Conservation (phyloP, 257 asterid genomes). For the Nicotiana noctiflora region DNA sequence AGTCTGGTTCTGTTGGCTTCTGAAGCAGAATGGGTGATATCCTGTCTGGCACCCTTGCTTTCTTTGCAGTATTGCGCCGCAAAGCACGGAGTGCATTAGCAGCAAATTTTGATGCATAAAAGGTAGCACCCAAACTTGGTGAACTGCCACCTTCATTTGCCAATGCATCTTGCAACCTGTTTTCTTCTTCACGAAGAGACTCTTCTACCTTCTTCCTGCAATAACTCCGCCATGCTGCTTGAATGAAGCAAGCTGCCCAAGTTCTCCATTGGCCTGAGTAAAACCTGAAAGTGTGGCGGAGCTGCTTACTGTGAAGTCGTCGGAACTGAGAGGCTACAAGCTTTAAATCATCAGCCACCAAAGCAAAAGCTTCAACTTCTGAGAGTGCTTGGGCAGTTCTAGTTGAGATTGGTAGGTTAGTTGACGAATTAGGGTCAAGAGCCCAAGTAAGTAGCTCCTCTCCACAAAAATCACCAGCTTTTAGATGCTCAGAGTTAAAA, state of each 20-base stretch:
- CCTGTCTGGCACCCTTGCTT: constrained; percentile 62
- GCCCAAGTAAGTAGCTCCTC: constrained; percentile 99
- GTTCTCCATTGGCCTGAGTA: constrained; percentile 97
- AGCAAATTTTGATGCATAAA: constrained; percentile 90
- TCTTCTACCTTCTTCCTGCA: constrained; percentile 76
- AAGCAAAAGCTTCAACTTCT: constrained; percentile 93
- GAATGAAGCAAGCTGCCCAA: constrained; percentile 94
- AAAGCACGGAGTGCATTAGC: constrained; percentile 72
- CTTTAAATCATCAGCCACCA: constrained; percentile 80
- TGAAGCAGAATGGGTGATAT: constrained; percentile 68
- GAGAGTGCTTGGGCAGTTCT: constrained; percentile 84
- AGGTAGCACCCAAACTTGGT: constrained; percentile 83
- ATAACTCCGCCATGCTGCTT: constrained; percentile 85
- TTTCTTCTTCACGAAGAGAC: constrained; percentile 67
- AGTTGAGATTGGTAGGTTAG: constrained; percentile 88
- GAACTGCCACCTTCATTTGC: constrained; percentile 52
- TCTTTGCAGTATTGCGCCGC: constrained; percentile 50
- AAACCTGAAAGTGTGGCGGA: constrained; percentile 84
- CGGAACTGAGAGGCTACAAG: constrained; percentile 90
- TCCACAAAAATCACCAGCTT: constrained; percentile 95
- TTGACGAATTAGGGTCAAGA: constrained; percentile 69
- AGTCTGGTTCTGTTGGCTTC: constrained; percentile 96
- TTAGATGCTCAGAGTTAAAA: constrained; percentile 64
- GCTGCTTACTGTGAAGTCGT: constrained; percentile 78
- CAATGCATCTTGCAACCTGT: constrained; percentile 69